Evolutionary conservation across 331 rosid genomes (phyloP).

Genomic region (Pyracantha coccinea): DNA sequence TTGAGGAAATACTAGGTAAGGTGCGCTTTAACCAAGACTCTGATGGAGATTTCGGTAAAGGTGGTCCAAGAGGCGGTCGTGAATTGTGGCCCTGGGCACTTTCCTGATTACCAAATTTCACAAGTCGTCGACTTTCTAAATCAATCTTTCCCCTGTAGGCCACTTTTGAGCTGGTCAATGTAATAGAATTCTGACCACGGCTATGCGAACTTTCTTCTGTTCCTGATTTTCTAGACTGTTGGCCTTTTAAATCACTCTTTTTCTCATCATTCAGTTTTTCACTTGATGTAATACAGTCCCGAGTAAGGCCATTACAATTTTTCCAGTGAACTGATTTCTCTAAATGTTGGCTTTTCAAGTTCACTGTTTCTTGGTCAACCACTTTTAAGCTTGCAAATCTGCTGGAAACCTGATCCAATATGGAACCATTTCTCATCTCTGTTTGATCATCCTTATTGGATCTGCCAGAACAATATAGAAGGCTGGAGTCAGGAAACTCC

Average conservation of each 20-base stretch:
- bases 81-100: constrained; percentile 8
- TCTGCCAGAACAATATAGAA: constrained; percentile 17
- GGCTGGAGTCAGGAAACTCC: constrained; percentile 30
- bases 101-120: constrained; percentile 17
- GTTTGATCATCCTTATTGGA: constrained; percentile 16
- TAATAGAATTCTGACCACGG: constrained; percentile 12
- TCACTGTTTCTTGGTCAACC: constrained; percentile 14
- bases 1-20: constrained; percentile 53
- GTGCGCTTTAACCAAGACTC: constrained; percentile 91
- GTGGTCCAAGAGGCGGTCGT: constrained; percentile 41
- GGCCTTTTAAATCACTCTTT: constrained; percentile 19
- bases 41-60: constrained; percentile 79
- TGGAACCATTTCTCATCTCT: constrained; percentile 20
- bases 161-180: constrained; percentile 15
- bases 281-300: neutral
- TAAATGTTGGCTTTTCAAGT: constrained; percentile 16
- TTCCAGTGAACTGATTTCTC: constrained; percentile 6
- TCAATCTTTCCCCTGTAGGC: constrained; percentile 18
- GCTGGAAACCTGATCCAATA: constrained; percentile 11
- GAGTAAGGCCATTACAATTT: constrained; percentile 8
- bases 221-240: constrained; percentile 7
- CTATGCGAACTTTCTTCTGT: constrained; percentile 18
- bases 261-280: neutral
- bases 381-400: constrained; percentile 19
- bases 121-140: constrained; percentile 22